Conservation (phyloP, 345 rosid species). For the Noccaea caerulescens region DNA sequence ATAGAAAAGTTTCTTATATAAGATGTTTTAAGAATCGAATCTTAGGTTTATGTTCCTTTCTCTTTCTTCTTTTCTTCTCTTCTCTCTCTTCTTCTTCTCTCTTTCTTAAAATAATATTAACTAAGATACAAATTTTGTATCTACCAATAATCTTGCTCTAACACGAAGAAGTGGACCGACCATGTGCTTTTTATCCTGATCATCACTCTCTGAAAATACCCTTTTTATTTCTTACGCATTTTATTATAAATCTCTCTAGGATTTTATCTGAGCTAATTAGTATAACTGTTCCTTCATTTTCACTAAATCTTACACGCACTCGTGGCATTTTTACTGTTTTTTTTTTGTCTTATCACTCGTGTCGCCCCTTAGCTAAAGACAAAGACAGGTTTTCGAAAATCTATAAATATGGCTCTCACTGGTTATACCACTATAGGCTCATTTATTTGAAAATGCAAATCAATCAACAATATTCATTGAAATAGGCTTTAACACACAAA, state of each 20-base stretch:
- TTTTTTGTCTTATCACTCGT: not conserved
- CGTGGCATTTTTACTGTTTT: not conserved
- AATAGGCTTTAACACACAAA: not conserved
- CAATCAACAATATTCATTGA: not conserved
- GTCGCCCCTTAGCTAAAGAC: not conserved
- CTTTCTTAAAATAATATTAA: no score
- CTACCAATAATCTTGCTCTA: no score
- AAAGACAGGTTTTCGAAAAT: no score
- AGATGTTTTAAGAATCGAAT: no score
- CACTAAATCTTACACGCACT: not conserved
- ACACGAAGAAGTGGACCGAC: constrained; percentile 42
- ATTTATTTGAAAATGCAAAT: no score
- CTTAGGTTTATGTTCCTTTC: no score
- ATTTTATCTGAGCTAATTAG: not conserved
- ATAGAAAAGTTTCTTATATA: no score
- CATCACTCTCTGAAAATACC: constrained; percentile 4
- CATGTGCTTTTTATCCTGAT: constrained; percentile 41
- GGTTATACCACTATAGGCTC: not conserved
- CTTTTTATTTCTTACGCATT: not conserved
- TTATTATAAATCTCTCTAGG: not conserved
- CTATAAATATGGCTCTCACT: no score
- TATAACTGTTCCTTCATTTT: not conserved
- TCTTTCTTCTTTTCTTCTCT: no score
- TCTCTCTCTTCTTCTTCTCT: no score
- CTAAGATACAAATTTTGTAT: no score